These are phyloP conservation scores for Ophidiomyces ophidiicola DNA, from an alignment of 2,329 filamentous ascomycete genomes.

Conservation along the genomic window DNA sequence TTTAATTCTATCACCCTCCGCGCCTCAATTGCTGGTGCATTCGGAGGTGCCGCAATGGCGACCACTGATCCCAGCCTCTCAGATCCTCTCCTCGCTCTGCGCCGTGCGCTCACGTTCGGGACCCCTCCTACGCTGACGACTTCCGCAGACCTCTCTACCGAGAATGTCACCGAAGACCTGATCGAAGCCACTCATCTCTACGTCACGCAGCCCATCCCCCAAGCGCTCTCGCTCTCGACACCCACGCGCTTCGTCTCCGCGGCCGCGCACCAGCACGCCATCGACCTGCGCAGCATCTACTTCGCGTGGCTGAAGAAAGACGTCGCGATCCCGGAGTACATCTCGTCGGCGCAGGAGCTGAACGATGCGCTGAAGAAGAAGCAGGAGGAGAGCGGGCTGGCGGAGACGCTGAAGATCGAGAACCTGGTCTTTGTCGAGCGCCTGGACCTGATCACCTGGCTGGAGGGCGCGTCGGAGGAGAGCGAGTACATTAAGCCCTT, in stretches of 20 bases:
- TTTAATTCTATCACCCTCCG: no score
- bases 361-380: conserved; percentile 57
- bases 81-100: conserved; percentile 73
- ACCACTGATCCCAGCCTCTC: conserved; percentile 38
- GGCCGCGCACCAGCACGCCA: conserved; percentile 47
- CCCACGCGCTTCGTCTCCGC: conserved; percentile 81
- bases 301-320: conserved; percentile 95
- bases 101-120: conserved; percentile 61
- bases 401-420: conserved; percentile 49
- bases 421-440: conserved; percentile 87
- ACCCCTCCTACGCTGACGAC: conserved; percentile 61
- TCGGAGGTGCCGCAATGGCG: conserved; percentile 9
- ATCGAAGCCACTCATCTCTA: conserved; percentile 66
- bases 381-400: conserved; percentile 38
- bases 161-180: conserved; percentile 51
- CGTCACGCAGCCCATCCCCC: conserved; percentile 51
- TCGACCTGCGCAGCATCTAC: conserved; percentile 88
- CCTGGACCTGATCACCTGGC: conserved; percentile 82
- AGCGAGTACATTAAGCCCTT: conserved; percentile 86
- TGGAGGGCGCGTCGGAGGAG: conserved; percentile 79
- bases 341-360: conserved; percentile 65
- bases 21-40: background rate
- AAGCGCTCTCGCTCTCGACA: conserved; percentile 55
- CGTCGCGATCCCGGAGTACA: conserved; percentile 79
- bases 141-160: conserved; percentile 49